These are phyloP conservation scores for Lactarius evosmus DNA, from an alignment of 768 basidiomycete species.

Conservation along the genomic window DNA sequence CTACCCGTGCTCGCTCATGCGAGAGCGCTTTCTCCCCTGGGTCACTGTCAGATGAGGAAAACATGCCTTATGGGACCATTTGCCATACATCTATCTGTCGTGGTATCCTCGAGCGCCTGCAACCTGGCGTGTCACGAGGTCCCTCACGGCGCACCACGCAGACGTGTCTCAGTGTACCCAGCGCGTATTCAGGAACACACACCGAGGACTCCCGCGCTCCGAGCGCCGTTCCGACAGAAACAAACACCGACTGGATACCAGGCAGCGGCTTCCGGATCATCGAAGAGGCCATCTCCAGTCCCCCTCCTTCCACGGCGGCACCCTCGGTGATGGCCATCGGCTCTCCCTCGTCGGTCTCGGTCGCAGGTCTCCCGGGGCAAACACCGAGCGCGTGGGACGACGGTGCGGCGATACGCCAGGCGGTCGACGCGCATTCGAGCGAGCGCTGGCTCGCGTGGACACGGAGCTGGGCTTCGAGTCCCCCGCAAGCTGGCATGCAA, in stretches of 20 bases:
- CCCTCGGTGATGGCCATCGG: too few species aligned
- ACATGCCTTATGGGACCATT: conserved; percentile 43
- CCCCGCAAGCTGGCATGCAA: conserved; percentile 15
- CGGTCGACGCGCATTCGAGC: conserved; percentile 23
- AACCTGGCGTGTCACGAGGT: conserved; percentile 27
- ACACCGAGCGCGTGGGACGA: conserved; percentile 22
- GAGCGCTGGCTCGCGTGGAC: conserved; percentile 27
- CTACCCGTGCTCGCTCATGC: conserved; percentile 16
- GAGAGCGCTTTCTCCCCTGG: conserved; percentile 2
- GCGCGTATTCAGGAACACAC: conserved; percentile 22
- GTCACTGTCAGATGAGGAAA: conserved; percentile 30
- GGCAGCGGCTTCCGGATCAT: conserved; percentile 46
- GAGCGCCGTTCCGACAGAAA: not conserved
- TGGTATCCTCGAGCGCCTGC: conserved; percentile 44
- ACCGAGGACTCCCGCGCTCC: conserved; percentile 9
- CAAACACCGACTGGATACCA: conserved; percentile 19
- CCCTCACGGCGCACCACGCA: conserved; percentile 15
- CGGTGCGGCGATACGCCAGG: conserved; percentile 27
- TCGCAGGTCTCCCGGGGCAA: conserved; percentile 20
- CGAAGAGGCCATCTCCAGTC: conserved; percentile 33
- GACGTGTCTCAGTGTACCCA: conserved; percentile 24
- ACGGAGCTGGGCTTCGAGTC: conserved; percentile 29
- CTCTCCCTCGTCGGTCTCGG: not conserved
- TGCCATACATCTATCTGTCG: conserved; percentile 53
- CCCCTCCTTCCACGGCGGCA: not conserved